These are phyloP conservation scores for Cladorrhinum sp. DNA, from an alignment of 2,329 filamentous ascomycete species.

Conservation along the genomic window DNA sequence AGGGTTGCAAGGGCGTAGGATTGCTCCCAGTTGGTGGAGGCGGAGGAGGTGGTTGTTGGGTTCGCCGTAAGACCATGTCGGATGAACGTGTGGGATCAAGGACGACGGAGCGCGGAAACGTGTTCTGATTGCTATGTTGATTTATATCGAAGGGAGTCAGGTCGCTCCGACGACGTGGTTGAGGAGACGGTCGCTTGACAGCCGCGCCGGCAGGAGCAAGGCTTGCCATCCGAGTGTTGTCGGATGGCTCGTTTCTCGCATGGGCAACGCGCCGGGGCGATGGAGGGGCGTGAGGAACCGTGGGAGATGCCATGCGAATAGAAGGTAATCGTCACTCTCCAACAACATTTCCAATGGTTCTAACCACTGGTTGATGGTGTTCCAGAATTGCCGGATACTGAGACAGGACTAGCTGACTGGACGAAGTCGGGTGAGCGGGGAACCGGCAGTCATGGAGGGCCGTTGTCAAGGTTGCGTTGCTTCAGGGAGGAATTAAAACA, in stretches of 20 bases:
- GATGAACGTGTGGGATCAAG: background rate
- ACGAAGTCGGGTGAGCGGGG: background rate
- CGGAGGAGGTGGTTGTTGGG: background rate
- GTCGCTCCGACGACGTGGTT: background rate
- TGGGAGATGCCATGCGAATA: background rate
- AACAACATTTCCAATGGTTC: slow-evolving; percentile 7
- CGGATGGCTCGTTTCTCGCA: background rate
- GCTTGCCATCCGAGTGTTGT: background rate
- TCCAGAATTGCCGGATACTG: background rate
- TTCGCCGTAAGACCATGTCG: background rate
- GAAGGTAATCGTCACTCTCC: background rate
- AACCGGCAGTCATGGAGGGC: background rate
- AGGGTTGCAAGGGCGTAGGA: no score
- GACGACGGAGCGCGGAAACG: background rate
- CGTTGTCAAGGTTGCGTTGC: background rate
- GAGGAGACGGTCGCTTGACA: background rate
- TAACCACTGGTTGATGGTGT: background rate
- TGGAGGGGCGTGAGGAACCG: background rate
- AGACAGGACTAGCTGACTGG: background rate
- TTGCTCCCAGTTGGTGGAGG: background rate
- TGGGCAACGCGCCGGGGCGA: background rate
- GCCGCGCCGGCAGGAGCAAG: background rate
- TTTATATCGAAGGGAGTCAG: background rate
- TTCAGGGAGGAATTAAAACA: background rate
- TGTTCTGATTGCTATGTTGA: background rate